A percentile compares a stretch with the other conserved stretches of the same genome.
Conservation (phyloP, 2,329 filamentous ascomycete species). For the Cryoendolithus antarcticus region DNA sequence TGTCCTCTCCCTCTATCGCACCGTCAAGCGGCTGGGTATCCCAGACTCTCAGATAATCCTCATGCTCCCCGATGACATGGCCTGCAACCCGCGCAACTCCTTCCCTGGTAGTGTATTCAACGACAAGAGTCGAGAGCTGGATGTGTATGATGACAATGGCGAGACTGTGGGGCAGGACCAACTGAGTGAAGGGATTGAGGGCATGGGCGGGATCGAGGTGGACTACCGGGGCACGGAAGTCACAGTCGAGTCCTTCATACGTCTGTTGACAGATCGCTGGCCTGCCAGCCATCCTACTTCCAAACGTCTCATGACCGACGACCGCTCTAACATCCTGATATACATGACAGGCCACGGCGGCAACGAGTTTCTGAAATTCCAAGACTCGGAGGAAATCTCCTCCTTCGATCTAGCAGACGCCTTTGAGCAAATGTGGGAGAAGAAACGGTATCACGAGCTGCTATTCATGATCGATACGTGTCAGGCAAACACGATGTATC, state of each 20-base stretch:
- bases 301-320: conserved; percentile 87
- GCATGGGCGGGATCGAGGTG: conserved; percentile 60
- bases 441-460: conserved; percentile 96
- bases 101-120: conserved; percentile 98
- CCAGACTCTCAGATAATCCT: conserved; percentile 98
- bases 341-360: conserved; percentile 99
- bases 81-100: conserved; percentile 95
- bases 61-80: conserved; percentile 99
- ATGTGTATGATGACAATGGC: conserved; percentile 71
- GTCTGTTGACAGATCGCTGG: conserved; percentile 84
- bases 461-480: conserved; percentile 99
- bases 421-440: conserved; percentile 99
- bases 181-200: conserved; percentile 3
- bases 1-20: conserved; percentile 92
- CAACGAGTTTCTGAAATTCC: conserved; percentile 96
- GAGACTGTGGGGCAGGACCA: conserved; percentile 10
- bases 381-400: conserved; percentile 94
- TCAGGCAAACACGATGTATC: conserved; percentile 99
- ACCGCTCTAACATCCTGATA: conserved; percentile 89
- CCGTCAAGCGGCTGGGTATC: conserved; percentile 93
- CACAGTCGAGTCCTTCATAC: conserved; percentile 97
- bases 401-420: conserved; percentile 93
- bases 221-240: conserved; percentile 98
- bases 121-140: conserved; percentile 88
- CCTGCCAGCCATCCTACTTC: conserved; percentile 89